Evolutionary conservation across 208 protist species (phyloP).

Genomic region (Leishmania gerbilli): DNA sequence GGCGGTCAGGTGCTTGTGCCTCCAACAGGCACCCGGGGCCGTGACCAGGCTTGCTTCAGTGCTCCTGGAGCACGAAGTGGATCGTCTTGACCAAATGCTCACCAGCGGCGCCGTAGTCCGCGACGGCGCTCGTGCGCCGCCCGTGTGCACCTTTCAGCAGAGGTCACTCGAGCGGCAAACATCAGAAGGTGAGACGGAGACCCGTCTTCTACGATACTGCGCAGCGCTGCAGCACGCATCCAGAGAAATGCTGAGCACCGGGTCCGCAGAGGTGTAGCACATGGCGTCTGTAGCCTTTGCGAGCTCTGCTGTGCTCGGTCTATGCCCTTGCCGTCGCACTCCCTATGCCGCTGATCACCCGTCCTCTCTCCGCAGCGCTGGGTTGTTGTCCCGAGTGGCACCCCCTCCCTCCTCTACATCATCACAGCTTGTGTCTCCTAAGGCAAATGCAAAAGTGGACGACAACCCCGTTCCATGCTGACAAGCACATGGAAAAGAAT

Average conservation of each 20-base stretch:
- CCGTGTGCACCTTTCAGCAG: constrained; percentile 45
- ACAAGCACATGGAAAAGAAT: background rate
- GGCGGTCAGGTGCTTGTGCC: constrained; percentile 26
- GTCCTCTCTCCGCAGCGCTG: background rate
- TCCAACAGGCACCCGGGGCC: constrained; percentile 15
- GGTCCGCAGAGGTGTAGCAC: constrained; percentile 1
- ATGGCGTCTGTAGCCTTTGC: background rate
- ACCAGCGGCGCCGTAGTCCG: constrained; percentile 1
- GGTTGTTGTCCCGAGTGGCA: background rate
- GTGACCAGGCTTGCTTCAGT: constrained; percentile 27
- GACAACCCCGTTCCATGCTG: background rate
- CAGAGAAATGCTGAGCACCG: background rate
- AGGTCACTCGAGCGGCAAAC: constrained; percentile 29
- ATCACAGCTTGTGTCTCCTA: background rate
- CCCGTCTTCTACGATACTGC: constrained; percentile 52
- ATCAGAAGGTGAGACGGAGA: constrained; percentile 22
- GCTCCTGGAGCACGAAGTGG: constrained; percentile 41
- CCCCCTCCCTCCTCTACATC: background rate
- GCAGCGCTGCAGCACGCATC: constrained; percentile 34
- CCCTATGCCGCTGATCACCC: background rate
- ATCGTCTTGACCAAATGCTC: constrained; percentile 30
- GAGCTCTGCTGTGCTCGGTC: background rate
- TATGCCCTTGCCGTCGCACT: background rate
- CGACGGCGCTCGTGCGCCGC: background rate
- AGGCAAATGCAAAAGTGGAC: background rate